Percentiles rank a stretch among this genome's conserved stretches.
phyloP scores from a whole-genome alignment of 164 flowering plant genomes.

The Sextonia rubra region DNA sequence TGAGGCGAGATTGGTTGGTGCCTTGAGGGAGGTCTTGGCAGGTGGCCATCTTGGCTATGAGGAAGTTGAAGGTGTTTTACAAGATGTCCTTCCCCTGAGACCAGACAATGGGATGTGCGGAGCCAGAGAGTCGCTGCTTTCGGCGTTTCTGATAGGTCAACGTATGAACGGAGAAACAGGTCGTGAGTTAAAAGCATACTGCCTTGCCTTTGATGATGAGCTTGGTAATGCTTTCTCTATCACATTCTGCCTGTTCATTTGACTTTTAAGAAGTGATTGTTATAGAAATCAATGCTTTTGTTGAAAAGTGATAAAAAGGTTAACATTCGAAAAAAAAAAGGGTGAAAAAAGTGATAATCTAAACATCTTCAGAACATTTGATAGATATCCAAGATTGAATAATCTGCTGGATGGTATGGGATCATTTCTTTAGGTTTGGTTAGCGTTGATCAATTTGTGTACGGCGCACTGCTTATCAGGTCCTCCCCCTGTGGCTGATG shows the following conservation, averaged over 20 bases:
- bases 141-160: constrained; percentile 95
- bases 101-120: constrained; percentile 23
- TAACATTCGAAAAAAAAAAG: too few species aligned
- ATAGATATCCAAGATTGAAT: neutral
- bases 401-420: neutral
- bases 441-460: neutral
- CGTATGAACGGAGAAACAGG: constrained; percentile 98
- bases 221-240: constrained; percentile 41
- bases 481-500: constrained; percentile 80
- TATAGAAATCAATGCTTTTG: neutral
- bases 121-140: constrained; percentile 70
- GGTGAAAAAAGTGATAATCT: too few species aligned
- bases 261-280: neutral
- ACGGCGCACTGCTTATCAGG: constrained; percentile 37
- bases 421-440: neutral
- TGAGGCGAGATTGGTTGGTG: constrained; percentile 97
- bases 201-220: constrained; percentile 98
- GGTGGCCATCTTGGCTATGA: constrained; percentile 99
- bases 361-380: too few species aligned
- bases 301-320: neutral
- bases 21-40: constrained; percentile 89
- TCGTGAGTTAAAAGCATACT: constrained; percentile 93
- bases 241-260: neutral
- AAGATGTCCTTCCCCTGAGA: constrained; percentile 77
- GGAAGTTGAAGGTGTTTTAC: constrained; percentile 87